Percentiles rank a stretch among this genome's conserved stretches.
phyloP scores from a whole-genome alignment of 2,329 filamentous ascomycete species.

The Aspergillus brasiliensis region DNA sequence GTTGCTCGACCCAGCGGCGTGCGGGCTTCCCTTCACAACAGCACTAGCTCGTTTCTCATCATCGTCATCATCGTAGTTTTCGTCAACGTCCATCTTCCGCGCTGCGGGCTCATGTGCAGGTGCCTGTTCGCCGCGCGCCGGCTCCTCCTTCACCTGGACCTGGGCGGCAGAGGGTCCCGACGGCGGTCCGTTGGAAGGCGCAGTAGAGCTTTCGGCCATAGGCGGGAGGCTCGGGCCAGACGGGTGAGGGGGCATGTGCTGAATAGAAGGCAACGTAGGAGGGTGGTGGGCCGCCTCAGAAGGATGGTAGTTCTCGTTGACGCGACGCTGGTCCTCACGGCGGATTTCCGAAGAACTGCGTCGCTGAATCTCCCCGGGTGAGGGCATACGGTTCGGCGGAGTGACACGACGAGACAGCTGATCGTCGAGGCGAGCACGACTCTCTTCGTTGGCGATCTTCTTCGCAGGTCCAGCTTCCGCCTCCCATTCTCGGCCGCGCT shows the following conservation, averaged over 20 bases:
- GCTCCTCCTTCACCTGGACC: slow-evolving; percentile 62
- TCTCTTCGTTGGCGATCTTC: slow-evolving; percentile 88
- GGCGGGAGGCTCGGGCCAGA: slow-evolving; percentile 60
- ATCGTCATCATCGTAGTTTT: slow-evolving; percentile 95
- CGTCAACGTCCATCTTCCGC: slow-evolving; percentile 94
- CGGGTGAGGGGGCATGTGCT: slow-evolving; percentile 47
- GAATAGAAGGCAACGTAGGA: slow-evolving; percentile 58
- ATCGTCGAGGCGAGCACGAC: slow-evolving; percentile 81
- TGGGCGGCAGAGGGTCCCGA: slow-evolving; percentile 44
- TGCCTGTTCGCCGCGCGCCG: slow-evolving; percentile 49
- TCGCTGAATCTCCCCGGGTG: slow-evolving; percentile 68
- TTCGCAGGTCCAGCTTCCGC: slow-evolving; percentile 70
- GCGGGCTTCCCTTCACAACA: slow-evolving; percentile 39
- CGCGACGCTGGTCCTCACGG: slow-evolving; percentile 69
- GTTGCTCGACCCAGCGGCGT: slow-evolving; percentile 31
- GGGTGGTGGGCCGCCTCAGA: slow-evolving; percentile 90
- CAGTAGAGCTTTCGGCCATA: slow-evolving; percentile 50
- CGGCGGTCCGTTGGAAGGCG: slow-evolving; percentile 47
- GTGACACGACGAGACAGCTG: slow-evolving; percentile 76
- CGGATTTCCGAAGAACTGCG: slow-evolving; percentile 75
- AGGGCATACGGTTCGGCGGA: slow-evolving; percentile 57
- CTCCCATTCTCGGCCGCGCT: slow-evolving; percentile 92
- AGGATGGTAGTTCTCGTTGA: slow-evolving; percentile 80
- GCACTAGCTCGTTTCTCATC: slow-evolving; percentile 65
- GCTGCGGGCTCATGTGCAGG: slow-evolving; percentile 77